Conservation (phyloP, 2,329 filamentous ascomycete genomes). For the Nannizzia gypsea region DNA sequence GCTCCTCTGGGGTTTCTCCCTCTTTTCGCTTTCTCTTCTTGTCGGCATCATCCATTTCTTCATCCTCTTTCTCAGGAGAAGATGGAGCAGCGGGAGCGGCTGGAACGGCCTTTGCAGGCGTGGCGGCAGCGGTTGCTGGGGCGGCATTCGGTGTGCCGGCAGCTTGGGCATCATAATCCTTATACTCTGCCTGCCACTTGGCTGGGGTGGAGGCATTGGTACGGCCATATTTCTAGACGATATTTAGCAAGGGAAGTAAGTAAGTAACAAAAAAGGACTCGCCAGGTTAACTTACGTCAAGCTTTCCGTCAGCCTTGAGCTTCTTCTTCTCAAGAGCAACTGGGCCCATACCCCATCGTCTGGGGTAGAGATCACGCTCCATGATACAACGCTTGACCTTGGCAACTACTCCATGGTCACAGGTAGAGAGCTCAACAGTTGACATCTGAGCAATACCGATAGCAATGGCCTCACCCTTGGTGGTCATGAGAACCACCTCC, state of each 20-base stretch:
- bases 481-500: constrained; percentile 96
- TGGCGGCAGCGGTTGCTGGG: constrained; percentile 25
- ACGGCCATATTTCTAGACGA: constrained; percentile 66
- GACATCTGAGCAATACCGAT: constrained; percentile 97
- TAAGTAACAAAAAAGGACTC: neutral
- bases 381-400: constrained; percentile 99
- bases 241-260: constrained; percentile 24
- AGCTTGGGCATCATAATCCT: constrained; percentile 58
- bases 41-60: constrained; percentile 35
- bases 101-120: constrained; percentile 34
- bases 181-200: constrained; percentile 87
- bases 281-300: constrained; percentile 50
- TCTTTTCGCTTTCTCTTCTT: constrained; percentile 48
- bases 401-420: constrained; percentile 93
- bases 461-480: constrained; percentile 96
- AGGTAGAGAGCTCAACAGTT: constrained; percentile 89
- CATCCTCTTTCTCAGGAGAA: constrained; percentile 20
- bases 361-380: constrained; percentile 96
- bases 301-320: constrained; percentile 93
- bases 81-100: constrained; percentile 25
- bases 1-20: constrained; percentile 40
- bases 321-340: constrained; percentile 98
- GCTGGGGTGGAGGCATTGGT: constrained; percentile 85
- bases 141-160: constrained; percentile 10
- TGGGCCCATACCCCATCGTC: constrained; percentile 91